phyloP scores from a whole-genome alignment of 2,329 filamentous ascomycete genomes.

The Alternaria arbusti region DNA sequence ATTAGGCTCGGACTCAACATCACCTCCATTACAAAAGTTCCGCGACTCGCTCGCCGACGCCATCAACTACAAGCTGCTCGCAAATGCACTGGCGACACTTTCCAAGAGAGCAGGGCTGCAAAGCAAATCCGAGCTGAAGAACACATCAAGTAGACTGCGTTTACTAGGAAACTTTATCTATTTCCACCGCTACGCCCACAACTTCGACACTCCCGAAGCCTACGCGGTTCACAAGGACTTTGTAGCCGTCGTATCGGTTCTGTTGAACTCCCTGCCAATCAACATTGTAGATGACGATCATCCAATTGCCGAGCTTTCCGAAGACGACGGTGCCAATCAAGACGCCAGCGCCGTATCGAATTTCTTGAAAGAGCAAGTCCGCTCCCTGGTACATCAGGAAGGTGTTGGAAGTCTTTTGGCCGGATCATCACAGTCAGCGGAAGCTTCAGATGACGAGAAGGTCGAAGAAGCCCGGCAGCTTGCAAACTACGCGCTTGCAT shows the following conservation, averaged over 20 bases:
- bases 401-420: constrained; percentile 71
- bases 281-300: constrained; percentile 60
- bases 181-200: constrained; percentile 59
- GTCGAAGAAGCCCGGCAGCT: constrained; percentile 72
- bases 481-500: constrained; percentile 83
- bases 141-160: constrained; percentile 58
- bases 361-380: constrained; percentile 69
- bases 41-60: constrained; percentile 52
- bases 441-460: constrained; percentile 42
- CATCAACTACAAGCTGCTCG: constrained; percentile 59
- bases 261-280: constrained; percentile 63
- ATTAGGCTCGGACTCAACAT: constrained; percentile 38
- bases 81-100: constrained; percentile 38
- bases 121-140: constrained; percentile 36
- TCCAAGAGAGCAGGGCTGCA: constrained; percentile 35
- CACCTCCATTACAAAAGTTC: constrained; percentile 30
- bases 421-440: constrained; percentile 48
- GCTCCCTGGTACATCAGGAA: constrained; percentile 75
- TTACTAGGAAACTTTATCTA: constrained; percentile 66
- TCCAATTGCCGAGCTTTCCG: constrained; percentile 37
- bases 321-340: constrained; percentile 27
- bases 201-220: constrained; percentile 45
- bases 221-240: constrained; percentile 60
- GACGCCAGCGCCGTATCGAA: constrained; percentile 39
- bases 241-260: constrained; percentile 61